A percentile compares a stretch with the other conserved stretches of the same genome.
Conservation (phyloP, 441 rosid species). For the Erodium trifolium region DNA sequence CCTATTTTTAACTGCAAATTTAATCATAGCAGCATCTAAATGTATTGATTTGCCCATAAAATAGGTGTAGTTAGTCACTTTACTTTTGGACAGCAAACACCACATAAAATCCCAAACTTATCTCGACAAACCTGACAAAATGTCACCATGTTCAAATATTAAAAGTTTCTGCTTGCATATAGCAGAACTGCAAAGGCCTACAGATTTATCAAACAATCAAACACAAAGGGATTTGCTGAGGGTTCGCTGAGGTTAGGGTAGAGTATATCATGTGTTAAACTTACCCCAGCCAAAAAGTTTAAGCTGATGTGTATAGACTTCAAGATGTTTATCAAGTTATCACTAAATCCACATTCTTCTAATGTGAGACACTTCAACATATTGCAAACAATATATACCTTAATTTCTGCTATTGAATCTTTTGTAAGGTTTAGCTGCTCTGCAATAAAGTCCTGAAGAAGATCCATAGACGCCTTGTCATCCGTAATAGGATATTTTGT, state of each 20-base stretch:
- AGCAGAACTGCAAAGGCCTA: neutral
- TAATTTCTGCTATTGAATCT: constrained; percentile 38
- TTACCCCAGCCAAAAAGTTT: too few relatives aligned
- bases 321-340: too few relatives aligned
- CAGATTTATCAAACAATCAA: neutral
- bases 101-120: neutral
- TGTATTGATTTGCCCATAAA: neutral
- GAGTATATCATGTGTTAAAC: constrained; percentile 2
- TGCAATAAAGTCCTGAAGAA: constrained; percentile 44
- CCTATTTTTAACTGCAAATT: neutral
- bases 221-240: neutral
- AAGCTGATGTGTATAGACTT: too few relatives aligned
- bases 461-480: constrained; percentile 28
- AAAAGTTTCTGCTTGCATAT: neutral
- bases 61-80: constrained; percentile 1
- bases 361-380: too few relatives aligned
- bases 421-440: constrained; percentile 55
- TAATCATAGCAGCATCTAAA: constrained; percentile 2
- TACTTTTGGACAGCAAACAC: neutral
- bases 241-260: neutral
- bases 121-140: neutral
- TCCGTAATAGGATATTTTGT: constrained; percentile 29
- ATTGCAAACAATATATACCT: constrained; percentile 35
- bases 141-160: neutral
- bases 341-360: too few relatives aligned